Base-by-base conservation (phyloP, 176 grass and related monocot genomes). In the Eremochloa ophiuroides region DNA sequence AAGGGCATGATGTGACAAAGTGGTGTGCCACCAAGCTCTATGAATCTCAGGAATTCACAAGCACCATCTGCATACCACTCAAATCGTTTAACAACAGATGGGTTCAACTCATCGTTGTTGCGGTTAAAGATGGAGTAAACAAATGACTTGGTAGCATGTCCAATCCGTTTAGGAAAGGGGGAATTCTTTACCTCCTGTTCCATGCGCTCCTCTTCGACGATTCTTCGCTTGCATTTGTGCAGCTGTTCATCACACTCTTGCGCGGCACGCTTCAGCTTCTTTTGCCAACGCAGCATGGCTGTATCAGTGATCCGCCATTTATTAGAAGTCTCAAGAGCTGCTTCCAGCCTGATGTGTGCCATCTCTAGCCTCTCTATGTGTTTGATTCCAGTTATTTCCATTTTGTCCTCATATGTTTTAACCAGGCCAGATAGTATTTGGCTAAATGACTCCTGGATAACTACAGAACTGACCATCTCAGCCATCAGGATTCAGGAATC, bases 331-430 rank as follows among this genome's bases (percentile, higher is more conserved):
- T 75, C 71, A 8, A 74, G 42, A 53, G 71, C 60, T 51, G 71
- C 44, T 17, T 75, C 71, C 60, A 75, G 13, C 15, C 13, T 66
- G 71, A 75, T 38, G 5, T 83, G 70, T 15, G 69, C 80, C 80
- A 83, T 50, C 80, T 83, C 69, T 7, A 83, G 3, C 42, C 69
- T 63, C 58, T 83, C 69, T 14, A 74, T 20, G 42, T 64, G 37
- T 39, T 25, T 37, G 3, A 41, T 26, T 27, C 41, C 20, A 25
- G 7, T 48, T 48, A 2, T 16, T 48, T 34, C 31, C 27, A 17
- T 11, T 35, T 23, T 78, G 1, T 4, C 41, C 40, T 66, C 41
- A 23, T 25, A 15, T 12, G 14, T 14, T 7, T 23, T 13, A 6
- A 47, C 10, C 2, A 78, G 11, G 13, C 18, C 6, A 17, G 18